Evolutionary conservation across 345 rosid genomes (phyloP).

Genomic region (Moricandia moricandioides): DNA sequence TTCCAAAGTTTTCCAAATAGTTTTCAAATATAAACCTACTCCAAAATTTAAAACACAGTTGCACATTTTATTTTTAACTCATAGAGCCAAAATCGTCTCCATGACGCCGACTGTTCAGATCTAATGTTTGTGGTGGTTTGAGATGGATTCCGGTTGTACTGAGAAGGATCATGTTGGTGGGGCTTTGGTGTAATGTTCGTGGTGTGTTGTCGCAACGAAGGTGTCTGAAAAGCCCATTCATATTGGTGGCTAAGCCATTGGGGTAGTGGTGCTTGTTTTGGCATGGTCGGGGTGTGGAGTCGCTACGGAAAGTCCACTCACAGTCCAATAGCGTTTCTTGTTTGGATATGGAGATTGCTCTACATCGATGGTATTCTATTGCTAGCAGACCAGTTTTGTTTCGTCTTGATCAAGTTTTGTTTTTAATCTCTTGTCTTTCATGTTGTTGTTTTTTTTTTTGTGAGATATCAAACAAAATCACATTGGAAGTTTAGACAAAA

Average conservation of each 20-base stretch:
- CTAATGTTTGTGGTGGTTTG: background rate
- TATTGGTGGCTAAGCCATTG: background rate
- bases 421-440: too few species aligned
- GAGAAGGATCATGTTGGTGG: background rate
- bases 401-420: too few species aligned
- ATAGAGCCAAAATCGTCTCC: too few species aligned
- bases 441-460: too few species aligned
- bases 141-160: background rate
- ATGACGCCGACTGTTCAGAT: background rate
- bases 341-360: too few species aligned
- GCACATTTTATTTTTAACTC: background rate
- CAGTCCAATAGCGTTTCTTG: background rate
- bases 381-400: too few species aligned
- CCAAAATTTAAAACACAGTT: background rate
- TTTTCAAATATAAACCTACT: background rate
- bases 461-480: too few species aligned
- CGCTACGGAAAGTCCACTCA: too few species aligned
- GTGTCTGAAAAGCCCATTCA: background rate
- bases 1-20: background rate
- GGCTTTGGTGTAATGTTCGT: background rate
- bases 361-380: too few species aligned
- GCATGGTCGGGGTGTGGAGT: background rate
- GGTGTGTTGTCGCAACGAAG: background rate
- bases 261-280: background rate
- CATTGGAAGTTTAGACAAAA: too few species aligned